Base-by-base conservation (phyloP, 805 yeast species). In the Kazachstania bromeliacearum region DNA sequence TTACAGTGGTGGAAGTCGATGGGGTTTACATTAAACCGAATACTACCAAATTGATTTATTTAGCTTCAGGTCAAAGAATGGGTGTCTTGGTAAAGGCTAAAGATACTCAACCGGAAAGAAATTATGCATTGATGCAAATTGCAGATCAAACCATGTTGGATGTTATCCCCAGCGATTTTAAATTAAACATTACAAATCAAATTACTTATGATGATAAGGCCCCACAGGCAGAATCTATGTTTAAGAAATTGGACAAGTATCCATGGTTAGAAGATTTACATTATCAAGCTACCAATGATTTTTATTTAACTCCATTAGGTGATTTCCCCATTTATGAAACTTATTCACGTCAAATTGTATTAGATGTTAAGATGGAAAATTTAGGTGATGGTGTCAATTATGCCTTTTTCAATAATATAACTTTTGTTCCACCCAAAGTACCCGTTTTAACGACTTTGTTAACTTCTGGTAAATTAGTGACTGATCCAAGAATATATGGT, bases 31-130 rank as follows among this genome's bases (percentile, higher is more conserved):
- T 77, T 18, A 67, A 77, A 42, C 83, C 83, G 2, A 63, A 66
- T 33, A 63, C 58, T 2, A 71, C 79, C 4, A 68, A 73, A 21
- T 63, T 73, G 53, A 44, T 80, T 21, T 79, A 80, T 50, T 49
- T 82, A 26, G 70, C 89, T 0, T 85, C 81, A 15, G 96, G 89
- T 7, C 96, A 88, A 62, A 67, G 96, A 52, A 74, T 80, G 53
- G 68, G 84, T 27, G 79, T 84, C 2, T 60, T 85, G 43, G 60
- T 85, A 13, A 70, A 67, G 26, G 71, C 92, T 13, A 71, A 67
- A 28, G 71, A 88, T 6, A 76, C 76, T 51, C 38, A 41, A 9
- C 43, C 67, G 14, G 53, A 49, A 7, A 67, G 62, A 40, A 77
- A 79, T 50, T 80, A 63, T 53, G 71, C 80, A 4, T 63, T 82